Evolutionary conservation across 192 early-diverging fungal species (phyloP).

Genomic region (Rhizoclosmatium sp.): DNA sequence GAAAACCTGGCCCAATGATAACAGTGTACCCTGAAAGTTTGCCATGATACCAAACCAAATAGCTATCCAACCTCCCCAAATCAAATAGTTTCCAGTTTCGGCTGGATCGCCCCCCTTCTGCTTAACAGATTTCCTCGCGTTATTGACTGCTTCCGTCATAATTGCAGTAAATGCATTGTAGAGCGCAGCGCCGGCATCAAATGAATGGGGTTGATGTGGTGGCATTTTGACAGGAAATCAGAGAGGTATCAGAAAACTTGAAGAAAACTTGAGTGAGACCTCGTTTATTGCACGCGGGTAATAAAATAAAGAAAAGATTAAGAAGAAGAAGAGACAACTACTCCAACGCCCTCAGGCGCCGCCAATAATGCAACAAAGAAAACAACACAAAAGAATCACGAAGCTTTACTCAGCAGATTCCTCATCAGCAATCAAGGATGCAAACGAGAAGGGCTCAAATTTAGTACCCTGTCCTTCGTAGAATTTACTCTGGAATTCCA

Average conservation of each 20-base stretch:
- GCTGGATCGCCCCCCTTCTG: constrained; percentile 21
- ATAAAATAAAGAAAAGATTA: too few relatives aligned
- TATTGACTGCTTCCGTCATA: constrained; percentile 5
- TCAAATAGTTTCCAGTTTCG: constrained; percentile 3
- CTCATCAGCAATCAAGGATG: constrained; percentile 37
- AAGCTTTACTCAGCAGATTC: constrained; percentile 23
- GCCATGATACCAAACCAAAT: constrained; percentile 18
- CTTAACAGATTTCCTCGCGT: constrained; percentile 14
- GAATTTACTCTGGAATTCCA: constrained; percentile 99
- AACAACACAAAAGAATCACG: background rate
- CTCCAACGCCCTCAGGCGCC: too few relatives aligned
- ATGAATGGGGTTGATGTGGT: background rate
- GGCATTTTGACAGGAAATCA: background rate
- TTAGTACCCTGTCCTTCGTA: constrained; percentile 89
- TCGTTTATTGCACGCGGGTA: too few relatives aligned
- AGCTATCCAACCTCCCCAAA: constrained; percentile 1
- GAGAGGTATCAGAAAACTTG: background rate
- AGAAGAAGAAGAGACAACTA: too few relatives aligned
- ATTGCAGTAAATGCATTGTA: constrained; percentile 5
- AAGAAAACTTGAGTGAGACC: background rate
- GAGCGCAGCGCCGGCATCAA: constrained; percentile 22
- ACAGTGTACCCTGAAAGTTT: constrained; percentile 13
- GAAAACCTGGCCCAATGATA: constrained; percentile 23
- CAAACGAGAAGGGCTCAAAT: constrained; percentile 93
- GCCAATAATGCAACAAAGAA: too few relatives aligned